Evolutionary conservation across 2,329 filamentous ascomycete genomes (phyloP), one percentile per base, ranked within the genome.

Genomic region (Scedosporium aurantiacum): DNA sequence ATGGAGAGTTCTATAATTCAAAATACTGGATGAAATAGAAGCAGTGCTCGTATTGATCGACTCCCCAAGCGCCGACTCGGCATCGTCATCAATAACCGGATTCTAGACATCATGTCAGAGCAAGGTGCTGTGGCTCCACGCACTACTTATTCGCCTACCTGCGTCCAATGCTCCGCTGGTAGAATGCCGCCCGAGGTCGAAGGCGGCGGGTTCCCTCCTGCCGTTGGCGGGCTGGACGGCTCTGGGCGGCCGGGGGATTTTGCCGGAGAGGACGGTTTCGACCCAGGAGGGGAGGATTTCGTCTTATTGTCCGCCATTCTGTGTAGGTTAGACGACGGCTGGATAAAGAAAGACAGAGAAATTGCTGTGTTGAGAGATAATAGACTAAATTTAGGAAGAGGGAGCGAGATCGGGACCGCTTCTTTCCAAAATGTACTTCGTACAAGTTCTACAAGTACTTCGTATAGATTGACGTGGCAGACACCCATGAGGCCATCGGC

Each of bases 1-100:
- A 27, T 71, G 63, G 41, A 72, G 64, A 5, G 65, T 68, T 16
- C 70, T 65, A 63, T 70, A 71, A 2, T 67, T 57, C 4, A 71
- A 64, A 28, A 71, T 70, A 61, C 65, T 67, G n/a, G 68, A 69
- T 0, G 66, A 63, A 12, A 71, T 41, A 3, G 70, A 72, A 3
- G 67, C 67, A n/a, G 69, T 70, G 8, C 64, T 21, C 8, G 58
- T 59, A 14, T 54, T 21, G 6, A 37, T 14, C 5, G 45, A 60
- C 43, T 59, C 57, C 3, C 27, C 27, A 18, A 60, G 43, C 4
- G 28, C n/a, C 14, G 45, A 54, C 16, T 40, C 45, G 58, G 23
- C 45, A 32, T 60, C 45, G 12, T 54, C 45, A 2, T 37, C 43
- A 27, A 47, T 27, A 5, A 27, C 52, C 23, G 43, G 43, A 21